These are phyloP conservation scores for Aspergillus tanneri DNA, from an alignment of 2,329 filamentous ascomycete species.

Conservation along the genomic window DNA sequence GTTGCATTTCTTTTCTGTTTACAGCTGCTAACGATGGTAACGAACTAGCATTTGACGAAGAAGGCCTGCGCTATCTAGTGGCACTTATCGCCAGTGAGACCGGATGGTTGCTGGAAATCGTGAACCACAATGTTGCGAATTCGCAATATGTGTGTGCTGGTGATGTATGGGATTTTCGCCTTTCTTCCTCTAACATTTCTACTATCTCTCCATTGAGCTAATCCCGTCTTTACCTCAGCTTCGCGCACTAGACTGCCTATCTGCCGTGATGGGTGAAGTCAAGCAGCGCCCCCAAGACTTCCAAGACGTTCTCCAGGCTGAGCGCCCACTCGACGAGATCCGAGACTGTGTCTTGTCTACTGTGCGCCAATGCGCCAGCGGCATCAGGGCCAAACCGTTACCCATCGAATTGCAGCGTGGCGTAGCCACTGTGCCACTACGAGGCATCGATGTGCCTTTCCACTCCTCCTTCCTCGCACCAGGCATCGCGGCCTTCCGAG, in stretches of 20 bases:
- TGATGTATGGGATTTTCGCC: no score
- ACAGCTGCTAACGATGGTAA: no score
- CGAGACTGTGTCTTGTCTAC: constrained; percentile 88
- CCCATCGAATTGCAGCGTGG: constrained; percentile 90
- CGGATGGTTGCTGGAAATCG: constrained; percentile 94
- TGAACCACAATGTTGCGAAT: constrained; percentile 83
- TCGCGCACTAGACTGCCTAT: constrained; percentile 64
- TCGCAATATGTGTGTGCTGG: constrained; percentile 69
- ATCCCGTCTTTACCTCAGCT: constrained; percentile 41
- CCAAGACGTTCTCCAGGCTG: constrained; percentile 89
- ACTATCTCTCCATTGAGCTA: constrained; percentile 15
- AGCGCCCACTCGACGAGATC: constrained; percentile 84
- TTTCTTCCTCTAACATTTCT: no score
- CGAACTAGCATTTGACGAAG: constrained; percentile 99
- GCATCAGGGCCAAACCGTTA: constrained; percentile 82
- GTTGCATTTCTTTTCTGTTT: no score
- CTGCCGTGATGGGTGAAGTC: constrained; percentile 87
- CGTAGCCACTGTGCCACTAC: constrained; percentile 93
- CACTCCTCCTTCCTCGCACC: constrained; percentile 97
- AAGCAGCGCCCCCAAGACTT: constrained; percentile 96
- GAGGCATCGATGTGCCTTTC: constrained; percentile 98
- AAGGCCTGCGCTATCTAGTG: constrained; percentile 93
- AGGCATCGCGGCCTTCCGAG: constrained; percentile 98
- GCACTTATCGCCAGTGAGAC: constrained; percentile 93
- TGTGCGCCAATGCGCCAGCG: constrained; percentile 81